Conservation (phyloP, 805 yeast species). For the Myxozyma neotropica region DNA sequence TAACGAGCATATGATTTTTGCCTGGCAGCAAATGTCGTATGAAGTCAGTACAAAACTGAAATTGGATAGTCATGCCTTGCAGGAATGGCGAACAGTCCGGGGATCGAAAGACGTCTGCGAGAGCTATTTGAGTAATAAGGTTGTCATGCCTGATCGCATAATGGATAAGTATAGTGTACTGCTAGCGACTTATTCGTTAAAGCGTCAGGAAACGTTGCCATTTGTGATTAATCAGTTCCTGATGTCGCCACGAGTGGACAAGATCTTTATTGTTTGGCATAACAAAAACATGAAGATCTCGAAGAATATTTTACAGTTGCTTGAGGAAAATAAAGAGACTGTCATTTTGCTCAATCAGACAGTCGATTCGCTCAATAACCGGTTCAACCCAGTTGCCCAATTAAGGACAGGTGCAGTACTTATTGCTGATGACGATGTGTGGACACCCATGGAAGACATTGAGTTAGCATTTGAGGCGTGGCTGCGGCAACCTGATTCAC, state of each 20-base stretch:
- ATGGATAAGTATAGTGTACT: slow-evolving; percentile 29
- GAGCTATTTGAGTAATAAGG: slow-evolving; percentile 16
- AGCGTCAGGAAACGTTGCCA: slow-evolving; percentile 32
- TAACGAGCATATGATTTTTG: slow-evolving; percentile 27
- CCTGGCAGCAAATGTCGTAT: slow-evolving; percentile 30
- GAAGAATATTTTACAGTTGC: slow-evolving; percentile 17
- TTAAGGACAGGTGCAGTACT: slow-evolving; percentile 30
- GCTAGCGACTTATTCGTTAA: slow-evolving; percentile 30
- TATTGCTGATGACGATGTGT: slow-evolving; percentile 33
- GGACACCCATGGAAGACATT: slow-evolving; percentile 32
- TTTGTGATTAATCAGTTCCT: slow-evolving; percentile 30
- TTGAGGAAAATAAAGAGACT: slow-evolving; percentile 15
- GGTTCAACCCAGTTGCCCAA: slow-evolving; percentile 30
- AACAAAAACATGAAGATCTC: slow-evolving; percentile 27
- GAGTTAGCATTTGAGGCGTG: slow-evolving; percentile 33
- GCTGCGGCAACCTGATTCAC: slow-evolving; percentile 31
- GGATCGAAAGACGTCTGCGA: slow-evolving; percentile 29
- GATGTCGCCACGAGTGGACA: slow-evolving; percentile 25
- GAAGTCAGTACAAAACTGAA: slow-evolving; percentile 16
- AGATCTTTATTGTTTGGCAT: slow-evolving; percentile 33
- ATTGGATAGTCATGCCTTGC: slow-evolving; percentile 18
- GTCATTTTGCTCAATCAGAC: slow-evolving; percentile 28
- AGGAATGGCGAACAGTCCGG: slow-evolving; percentile 27
- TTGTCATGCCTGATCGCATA: slow-evolving; percentile 21
- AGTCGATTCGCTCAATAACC: slow-evolving; percentile 32